These are phyloP conservation scores for Omphalea diandra DNA, from an alignment of 441 rosid species.

Conservation along the genomic window DNA sequence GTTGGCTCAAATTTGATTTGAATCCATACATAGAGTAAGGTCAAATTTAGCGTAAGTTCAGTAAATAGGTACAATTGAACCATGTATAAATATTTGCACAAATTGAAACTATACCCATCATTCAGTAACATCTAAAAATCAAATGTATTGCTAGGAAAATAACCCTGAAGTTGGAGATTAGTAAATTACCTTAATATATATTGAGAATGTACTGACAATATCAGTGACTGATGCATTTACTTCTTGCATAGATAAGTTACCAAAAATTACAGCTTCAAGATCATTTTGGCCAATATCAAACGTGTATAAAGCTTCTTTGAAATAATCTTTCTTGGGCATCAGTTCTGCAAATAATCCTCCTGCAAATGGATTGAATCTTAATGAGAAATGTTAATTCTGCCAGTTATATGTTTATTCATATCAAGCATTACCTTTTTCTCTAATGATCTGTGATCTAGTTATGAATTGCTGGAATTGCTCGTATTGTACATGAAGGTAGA, in stretches of 20 bases:
- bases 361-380: not conserved
- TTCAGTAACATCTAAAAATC: not conserved
- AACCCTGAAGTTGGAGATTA: too few relatives aligned
- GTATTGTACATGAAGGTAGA: constrained; percentile 30
- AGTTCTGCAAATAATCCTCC: constrained; percentile 29
- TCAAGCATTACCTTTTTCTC: constrained; percentile 19
- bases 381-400: too few relatives aligned
- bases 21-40: too few relatives aligned
- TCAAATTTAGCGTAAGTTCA: too few relatives aligned
- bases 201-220: constrained; percentile 26
- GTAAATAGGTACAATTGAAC: too few relatives aligned
- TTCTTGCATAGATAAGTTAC: constrained; percentile 29
- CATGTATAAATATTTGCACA: too few relatives aligned
- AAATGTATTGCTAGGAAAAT: too few relatives aligned
- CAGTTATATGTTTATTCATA: too few relatives aligned
- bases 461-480: constrained; percentile 33
- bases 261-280: constrained; percentile 35
- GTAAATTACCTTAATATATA: constrained; percentile 31
- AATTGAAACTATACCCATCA: not conserved
- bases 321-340: constrained; percentile 32
- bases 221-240: constrained; percentile 37
- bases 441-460: constrained; percentile 29
- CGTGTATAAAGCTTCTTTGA: constrained; percentile 30
- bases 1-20: too few relatives aligned
- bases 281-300: constrained; percentile 45